A percentile compares a stretch with the other conserved stretches of the same genome.
Conservation (phyloP, 1,284 basidiomycete genomes). For the Rhodotorula sp. region DNA sequence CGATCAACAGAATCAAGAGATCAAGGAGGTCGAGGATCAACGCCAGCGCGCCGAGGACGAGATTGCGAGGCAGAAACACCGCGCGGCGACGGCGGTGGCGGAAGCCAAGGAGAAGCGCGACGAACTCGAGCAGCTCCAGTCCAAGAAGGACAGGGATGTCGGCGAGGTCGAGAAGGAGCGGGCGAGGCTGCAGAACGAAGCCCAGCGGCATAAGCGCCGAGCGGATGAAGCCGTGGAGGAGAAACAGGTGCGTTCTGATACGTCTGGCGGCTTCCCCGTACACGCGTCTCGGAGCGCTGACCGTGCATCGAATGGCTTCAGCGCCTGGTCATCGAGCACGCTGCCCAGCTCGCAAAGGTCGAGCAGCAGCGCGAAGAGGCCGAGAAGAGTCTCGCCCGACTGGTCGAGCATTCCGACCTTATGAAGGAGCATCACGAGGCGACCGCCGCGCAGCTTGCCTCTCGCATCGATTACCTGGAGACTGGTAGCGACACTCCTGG, state of each 20-base stretch:
- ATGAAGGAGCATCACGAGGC: conserved; percentile 1
- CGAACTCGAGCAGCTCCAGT: not conserved
- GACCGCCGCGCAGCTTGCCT: not conserved
- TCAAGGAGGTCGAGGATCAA: not conserved
- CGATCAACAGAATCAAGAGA: not conserved
- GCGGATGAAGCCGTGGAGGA: conserved; percentile 5
- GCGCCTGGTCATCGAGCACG: not conserved
- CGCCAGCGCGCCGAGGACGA: conserved; percentile 2
- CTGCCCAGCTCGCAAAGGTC: not conserved
- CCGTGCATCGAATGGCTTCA: not conserved
- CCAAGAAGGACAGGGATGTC: not conserved
- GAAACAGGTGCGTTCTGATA: not conserved
- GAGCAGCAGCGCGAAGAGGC: conserved; percentile 7
- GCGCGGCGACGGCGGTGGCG: not conserved
- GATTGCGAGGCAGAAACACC: conserved; percentile 5
- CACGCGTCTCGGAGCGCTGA: not conserved
- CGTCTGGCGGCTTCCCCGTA: not conserved
- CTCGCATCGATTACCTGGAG: not conserved
- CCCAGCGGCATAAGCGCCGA: conserved; percentile 4
- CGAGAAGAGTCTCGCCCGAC: conserved; percentile 6
- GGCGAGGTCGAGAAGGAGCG: conserved; percentile 4
- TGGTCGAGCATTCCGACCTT: conserved; percentile 4
- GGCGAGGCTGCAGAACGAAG: conserved; percentile 4
- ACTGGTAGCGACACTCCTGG: not conserved
- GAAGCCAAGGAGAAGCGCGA: conserved; percentile 4